Conservation (phyloP, 2,329 filamentous ascomycete genomes). For the Diplodia mutila region DNA sequence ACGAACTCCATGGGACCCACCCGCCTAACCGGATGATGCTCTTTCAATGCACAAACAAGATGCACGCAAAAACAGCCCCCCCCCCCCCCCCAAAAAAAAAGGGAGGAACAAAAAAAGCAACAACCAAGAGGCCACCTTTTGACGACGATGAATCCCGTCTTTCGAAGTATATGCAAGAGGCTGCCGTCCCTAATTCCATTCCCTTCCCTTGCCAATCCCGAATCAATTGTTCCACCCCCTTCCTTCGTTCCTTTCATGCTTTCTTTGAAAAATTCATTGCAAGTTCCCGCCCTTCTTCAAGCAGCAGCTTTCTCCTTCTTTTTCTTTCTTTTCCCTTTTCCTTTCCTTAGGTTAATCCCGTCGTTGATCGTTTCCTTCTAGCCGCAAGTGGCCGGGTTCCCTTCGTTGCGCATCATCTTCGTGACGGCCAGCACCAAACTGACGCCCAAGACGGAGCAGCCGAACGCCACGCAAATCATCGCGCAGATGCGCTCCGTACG, state of each 20-base stretch:
- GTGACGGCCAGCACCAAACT: constrained; percentile 72
- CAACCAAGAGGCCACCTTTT: not conserved
- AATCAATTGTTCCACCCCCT: not conserved
- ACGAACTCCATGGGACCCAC: not conserved
- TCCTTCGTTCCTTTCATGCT: not conserved
- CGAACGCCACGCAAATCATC: constrained; percentile 75
- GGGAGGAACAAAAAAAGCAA: not conserved
- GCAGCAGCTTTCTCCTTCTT: not conserved
- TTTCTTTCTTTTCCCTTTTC: not conserved
- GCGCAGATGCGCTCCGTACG: constrained; percentile 60
- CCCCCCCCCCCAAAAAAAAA: too few relatives aligned
- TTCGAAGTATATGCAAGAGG: not conserved
- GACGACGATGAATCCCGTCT: not conserved
- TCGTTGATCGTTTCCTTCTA: not conserved
- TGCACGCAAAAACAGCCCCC: constrained; percentile 10
- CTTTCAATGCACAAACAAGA: constrained; percentile 8
- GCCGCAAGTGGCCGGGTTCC: constrained; percentile 2
- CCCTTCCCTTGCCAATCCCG: not conserved
- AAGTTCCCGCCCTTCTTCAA: not conserved
- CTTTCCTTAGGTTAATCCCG: not conserved
- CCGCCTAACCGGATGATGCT: not conserved
- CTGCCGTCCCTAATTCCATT: constrained; percentile 2
- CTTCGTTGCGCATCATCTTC: constrained; percentile 57
- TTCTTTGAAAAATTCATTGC: not conserved
- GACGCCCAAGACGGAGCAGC: constrained; percentile 77